These are phyloP conservation scores for Cutaneotrichosporon sp. DNA, from an alignment of 1,284 basidiomycete genomes.

Conservation along the genomic window DNA sequence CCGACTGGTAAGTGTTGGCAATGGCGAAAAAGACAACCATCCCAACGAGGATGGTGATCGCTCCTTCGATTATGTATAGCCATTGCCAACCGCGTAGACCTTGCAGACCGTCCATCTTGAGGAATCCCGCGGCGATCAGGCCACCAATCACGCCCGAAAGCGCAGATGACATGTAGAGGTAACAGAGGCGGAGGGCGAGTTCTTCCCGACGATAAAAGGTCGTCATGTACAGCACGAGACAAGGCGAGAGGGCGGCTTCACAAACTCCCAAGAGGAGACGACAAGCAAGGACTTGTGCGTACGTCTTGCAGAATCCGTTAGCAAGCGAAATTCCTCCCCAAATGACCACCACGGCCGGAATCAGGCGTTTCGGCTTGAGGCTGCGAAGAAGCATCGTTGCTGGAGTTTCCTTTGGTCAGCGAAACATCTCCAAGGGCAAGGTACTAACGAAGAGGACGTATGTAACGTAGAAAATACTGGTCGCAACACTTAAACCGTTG, in stretches of 20 bases:
- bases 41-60: constrained; percentile 14
- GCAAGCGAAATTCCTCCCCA: constrained; percentile 35
- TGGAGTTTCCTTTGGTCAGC: constrained; percentile 27
- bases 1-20: constrained; percentile 14
- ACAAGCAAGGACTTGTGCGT: constrained; percentile 28
- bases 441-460: constrained; percentile 33
- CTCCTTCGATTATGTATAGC: constrained; percentile 26
- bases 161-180: constrained; percentile 40
- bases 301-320: constrained; percentile 23
- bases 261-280: constrained; percentile 37
- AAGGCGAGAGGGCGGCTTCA: constrained; percentile 38
- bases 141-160: constrained; percentile 40
- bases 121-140: constrained; percentile 27
- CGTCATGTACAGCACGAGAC: constrained; percentile 30
- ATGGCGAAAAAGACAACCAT: constrained; percentile 13
- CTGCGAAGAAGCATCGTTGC: constrained; percentile 38
- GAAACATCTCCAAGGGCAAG: not conserved
- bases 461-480: constrained; percentile 35
- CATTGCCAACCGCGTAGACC: constrained; percentile 20
- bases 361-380: constrained; percentile 26
- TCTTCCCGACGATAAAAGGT: constrained; percentile 37
- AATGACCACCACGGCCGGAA: constrained; percentile 27
- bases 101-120: constrained; percentile 20
- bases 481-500: constrained; percentile 19
- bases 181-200: constrained; percentile 34